These are phyloP conservation scores for Anisodus tanguticus DNA, from an alignment of 257 asterid genomes.

Conservation along the genomic window DNA sequence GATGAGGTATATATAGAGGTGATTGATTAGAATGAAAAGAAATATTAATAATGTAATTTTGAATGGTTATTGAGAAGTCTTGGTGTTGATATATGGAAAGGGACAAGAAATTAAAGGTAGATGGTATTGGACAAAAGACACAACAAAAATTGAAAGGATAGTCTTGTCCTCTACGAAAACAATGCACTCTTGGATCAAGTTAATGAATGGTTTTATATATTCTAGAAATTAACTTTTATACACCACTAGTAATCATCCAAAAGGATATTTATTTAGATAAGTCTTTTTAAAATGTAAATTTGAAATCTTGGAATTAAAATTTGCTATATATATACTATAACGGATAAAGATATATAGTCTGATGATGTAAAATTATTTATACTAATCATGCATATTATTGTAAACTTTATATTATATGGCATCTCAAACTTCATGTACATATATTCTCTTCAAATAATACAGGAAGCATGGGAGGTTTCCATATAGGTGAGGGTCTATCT, in stretches of 20 bases:
- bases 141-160: slow-evolving; percentile 39
- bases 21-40: not conserved
- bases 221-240: no score
- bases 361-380: no score
- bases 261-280: no score
- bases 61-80: slow-evolving; percentile 27
- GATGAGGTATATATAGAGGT: slow-evolving; percentile 26
- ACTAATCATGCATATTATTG: no score
- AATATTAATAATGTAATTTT: slow-evolving; percentile 1
- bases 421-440: not conserved
- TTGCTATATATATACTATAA: no score
- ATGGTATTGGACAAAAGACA: slow-evolving; percentile 38
- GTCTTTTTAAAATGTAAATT: no score
- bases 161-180: slow-evolving; percentile 37
- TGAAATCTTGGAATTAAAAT: no score
- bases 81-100: slow-evolving; percentile 28
- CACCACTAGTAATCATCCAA: no score
- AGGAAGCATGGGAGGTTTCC: slow-evolving; percentile 29
- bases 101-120: slow-evolving; percentile 36
- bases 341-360: no score
- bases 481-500: slow-evolving; percentile 36
- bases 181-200: not conserved
- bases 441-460: not conserved
- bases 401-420: not conserved
- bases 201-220: not conserved